These are phyloP conservation scores for Monosiga brevicollis DNA, from an alignment of 78 protist genomes.

Conservation along the genomic window DNA sequence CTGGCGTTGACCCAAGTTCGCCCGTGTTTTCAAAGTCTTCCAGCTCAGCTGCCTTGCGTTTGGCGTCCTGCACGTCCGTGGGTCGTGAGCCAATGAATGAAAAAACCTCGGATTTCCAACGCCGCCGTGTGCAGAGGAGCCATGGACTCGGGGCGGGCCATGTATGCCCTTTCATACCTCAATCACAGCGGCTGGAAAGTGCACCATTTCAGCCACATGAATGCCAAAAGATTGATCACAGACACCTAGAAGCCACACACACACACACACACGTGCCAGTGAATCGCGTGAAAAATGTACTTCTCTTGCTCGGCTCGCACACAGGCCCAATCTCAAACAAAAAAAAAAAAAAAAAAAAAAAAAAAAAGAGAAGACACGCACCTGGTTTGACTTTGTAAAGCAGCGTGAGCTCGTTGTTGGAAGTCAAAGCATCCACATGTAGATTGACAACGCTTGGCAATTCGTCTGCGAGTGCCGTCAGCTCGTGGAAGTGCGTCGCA, in stretches of 20 bases:
- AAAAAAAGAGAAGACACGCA: not conserved
- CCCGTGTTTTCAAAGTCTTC: constrained; percentile 78
- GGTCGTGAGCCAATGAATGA: not conserved
- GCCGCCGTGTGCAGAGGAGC: not conserved
- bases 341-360: not conserved
- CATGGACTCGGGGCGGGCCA: not conserved
- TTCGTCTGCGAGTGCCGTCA: constrained; percentile 14
- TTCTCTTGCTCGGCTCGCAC: not conserved
- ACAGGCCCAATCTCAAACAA: not conserved
- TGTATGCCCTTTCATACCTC: constrained; percentile 23
- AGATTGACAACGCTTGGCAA: constrained; percentile 14
- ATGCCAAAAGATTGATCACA: constrained; percentile 79
- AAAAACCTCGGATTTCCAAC: not conserved
- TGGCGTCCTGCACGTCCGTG: constrained; percentile 23
- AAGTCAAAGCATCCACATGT: constrained; percentile 65
- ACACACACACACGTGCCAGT: constrained; percentile 1
- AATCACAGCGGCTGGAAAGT: not conserved
- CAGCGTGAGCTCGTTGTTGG: constrained; percentile 21
- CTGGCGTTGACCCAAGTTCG: too few species aligned
- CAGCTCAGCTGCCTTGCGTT: constrained; percentile 63
- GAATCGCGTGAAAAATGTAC: too few species aligned
- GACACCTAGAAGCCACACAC: constrained; percentile 27
- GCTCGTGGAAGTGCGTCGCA: constrained; percentile 85
- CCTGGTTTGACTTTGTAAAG: constrained; percentile 8
- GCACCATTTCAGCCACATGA: constrained; percentile 1